These are phyloP conservation scores for Neonectria hederae DNA, from an alignment of 2,329 filamentous ascomycete species.

Conservation along the genomic window DNA sequence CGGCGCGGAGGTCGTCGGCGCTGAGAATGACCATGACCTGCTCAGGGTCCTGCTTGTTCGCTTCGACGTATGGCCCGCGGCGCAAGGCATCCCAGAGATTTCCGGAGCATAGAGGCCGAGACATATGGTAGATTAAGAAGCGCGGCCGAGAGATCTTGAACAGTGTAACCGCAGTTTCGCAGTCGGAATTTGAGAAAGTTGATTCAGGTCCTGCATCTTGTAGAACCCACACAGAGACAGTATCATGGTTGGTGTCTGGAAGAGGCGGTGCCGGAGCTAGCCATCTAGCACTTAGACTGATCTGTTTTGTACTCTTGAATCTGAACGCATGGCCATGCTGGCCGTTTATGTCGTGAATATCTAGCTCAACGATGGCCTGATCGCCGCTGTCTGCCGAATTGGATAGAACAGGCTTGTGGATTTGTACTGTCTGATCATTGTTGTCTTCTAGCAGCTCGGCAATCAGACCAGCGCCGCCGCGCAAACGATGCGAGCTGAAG, in stretches of 20 bases:
- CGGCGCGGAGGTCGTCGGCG: not conserved
- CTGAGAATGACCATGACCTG: constrained; percentile 1
- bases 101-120: not conserved
- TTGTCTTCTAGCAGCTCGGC: not conserved
- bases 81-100: not conserved
- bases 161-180: not conserved
- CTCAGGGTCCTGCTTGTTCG: not conserved
- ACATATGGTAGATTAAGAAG: constrained; percentile 2
- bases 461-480: not conserved
- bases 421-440: not conserved
- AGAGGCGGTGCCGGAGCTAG: not conserved
- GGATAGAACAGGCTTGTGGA: not conserved
- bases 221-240: not conserved
- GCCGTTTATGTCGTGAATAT: not conserved
- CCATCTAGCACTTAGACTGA: not conserved
- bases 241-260: not conserved
- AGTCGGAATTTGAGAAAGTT: not conserved
- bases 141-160: not conserved
- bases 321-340: not conserved
- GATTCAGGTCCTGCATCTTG: not conserved
- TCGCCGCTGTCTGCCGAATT: not conserved
- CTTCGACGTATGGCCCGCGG: not conserved
- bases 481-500: not conserved
- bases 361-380: not conserved
- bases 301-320: not conserved